Evolutionary conservation across 306 rosid genomes (phyloP).

Genomic region (Dalbergia oliveri): DNA sequence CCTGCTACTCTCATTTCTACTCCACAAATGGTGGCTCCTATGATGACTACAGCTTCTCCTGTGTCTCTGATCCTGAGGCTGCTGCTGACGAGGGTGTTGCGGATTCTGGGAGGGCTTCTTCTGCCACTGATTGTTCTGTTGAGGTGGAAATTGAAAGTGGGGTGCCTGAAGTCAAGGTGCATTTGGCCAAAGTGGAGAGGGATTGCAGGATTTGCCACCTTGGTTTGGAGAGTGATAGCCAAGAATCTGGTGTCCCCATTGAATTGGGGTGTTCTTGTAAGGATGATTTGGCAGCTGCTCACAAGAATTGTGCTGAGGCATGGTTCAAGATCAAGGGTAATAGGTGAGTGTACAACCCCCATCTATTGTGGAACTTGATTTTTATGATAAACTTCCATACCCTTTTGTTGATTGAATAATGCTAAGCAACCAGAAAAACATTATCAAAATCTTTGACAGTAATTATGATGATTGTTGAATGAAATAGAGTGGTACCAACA

Average conservation of each 20-base stretch:
- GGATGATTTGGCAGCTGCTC: slow-evolving; percentile 82
- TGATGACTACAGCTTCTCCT: slow-evolving; percentile 64
- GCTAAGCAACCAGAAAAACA: too few species aligned
- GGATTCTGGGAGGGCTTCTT: slow-evolving; percentile 64
- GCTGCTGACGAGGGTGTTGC: slow-evolving; percentile 48
- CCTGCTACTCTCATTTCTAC: slow-evolving; percentile 84
- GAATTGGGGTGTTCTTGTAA: slow-evolving; percentile 90
- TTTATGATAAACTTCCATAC: background rate
- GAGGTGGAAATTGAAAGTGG: slow-evolving; percentile 62
- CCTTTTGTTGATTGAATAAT: too few species aligned
- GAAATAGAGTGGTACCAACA: too few species aligned
- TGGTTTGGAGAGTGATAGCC: slow-evolving; percentile 80
- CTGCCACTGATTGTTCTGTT: slow-evolving; percentile 66
- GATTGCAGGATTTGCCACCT: slow-evolving; percentile 89
- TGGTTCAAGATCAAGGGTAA: slow-evolving; percentile 92
- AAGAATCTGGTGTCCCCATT: slow-evolving; percentile 74
- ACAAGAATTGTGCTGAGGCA: slow-evolving; percentile 85
- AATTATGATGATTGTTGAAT: too few species aligned
- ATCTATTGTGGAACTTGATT: slow-evolving; percentile 3
- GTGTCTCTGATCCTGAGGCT: slow-evolving; percentile 59
- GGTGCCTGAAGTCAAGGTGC: slow-evolving; percentile 70
- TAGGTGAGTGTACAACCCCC: slow-evolving; percentile 59
- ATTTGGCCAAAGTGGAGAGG: slow-evolving; percentile 75
- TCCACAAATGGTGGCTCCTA: slow-evolving; percentile 82
- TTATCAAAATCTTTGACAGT: too few species aligned